Conservation (phyloP, 2,329 filamentous ascomycete genomes). For the Penicillium olsonii region DNA sequence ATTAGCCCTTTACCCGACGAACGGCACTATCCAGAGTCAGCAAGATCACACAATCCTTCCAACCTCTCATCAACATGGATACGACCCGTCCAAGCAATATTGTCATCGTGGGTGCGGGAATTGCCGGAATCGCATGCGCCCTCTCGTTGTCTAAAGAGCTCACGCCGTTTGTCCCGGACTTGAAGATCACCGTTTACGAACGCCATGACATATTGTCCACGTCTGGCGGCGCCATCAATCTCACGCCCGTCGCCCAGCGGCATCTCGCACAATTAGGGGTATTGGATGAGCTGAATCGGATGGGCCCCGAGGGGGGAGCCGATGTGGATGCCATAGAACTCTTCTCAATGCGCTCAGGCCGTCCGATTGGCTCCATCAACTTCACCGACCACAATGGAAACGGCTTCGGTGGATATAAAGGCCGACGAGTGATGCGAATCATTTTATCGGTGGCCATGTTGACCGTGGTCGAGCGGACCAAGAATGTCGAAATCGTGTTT, state of each 20-base stretch:
- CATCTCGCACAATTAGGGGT: slow-evolving; percentile 47
- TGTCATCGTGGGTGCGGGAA: slow-evolving; percentile 37
- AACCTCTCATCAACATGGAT: slow-evolving; percentile 9
- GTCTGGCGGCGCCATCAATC: slow-evolving; percentile 47
- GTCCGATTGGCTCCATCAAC: slow-evolving; percentile 39
- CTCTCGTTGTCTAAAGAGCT: slow-evolving; percentile 36
- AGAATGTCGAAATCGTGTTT: slow-evolving; percentile 43
- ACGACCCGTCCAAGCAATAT: slow-evolving; percentile 26
- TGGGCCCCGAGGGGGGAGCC: slow-evolving; percentile 41
- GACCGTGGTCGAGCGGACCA: slow-evolving; percentile 36
- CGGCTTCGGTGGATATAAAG: slow-evolving; percentile 44
- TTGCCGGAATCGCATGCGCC: slow-evolving; percentile 37
- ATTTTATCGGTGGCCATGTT: slow-evolving; percentile 45
- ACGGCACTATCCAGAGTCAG: not conserved
- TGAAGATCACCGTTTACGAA: slow-evolving; percentile 43
- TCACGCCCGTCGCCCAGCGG: slow-evolving; percentile 47
- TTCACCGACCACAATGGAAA: slow-evolving; percentile 40
- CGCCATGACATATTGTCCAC: slow-evolving; percentile 44
- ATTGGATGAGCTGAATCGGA: slow-evolving; percentile 38
- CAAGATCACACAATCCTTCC: too few relatives aligned
- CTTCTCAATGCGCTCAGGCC: slow-evolving; percentile 43
- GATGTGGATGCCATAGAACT: slow-evolving; percentile 46
- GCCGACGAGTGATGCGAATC: slow-evolving; percentile 45
- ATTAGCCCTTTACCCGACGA: not conserved
- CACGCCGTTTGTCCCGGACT: slow-evolving; percentile 32